A percentile compares a stretch with the other conserved stretches of the same genome.
Evolutionary conservation across 495 filamentous ascomycete genomes (phyloP).

Genomic region (Staphylotrichum longicolle): DNA sequence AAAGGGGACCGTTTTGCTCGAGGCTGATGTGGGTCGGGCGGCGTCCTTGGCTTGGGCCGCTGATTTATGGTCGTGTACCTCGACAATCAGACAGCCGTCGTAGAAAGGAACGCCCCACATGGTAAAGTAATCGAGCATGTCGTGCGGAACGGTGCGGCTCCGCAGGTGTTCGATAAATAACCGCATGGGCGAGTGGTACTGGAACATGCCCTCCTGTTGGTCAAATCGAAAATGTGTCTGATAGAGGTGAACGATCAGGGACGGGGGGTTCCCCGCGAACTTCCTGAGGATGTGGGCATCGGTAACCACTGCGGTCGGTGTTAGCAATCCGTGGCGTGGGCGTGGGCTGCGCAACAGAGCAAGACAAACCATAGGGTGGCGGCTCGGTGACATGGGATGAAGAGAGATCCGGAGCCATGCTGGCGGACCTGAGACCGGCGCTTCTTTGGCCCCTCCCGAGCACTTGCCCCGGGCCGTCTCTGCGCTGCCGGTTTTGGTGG

Average conservation of each 20-base stretch:
- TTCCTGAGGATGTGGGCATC: constrained; percentile 78
- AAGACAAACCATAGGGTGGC: constrained; percentile 47
- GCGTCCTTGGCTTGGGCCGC: constrained; percentile 57
- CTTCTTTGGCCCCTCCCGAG: constrained; percentile 45
- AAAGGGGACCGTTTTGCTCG: constrained; percentile 62
- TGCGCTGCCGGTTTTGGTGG: constrained; percentile 53
- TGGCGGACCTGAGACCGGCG: constrained; percentile 44
- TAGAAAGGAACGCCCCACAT: constrained; percentile 76
- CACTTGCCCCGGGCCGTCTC: constrained; percentile 39
- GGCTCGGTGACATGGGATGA: constrained; percentile 39
- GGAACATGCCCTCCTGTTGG: constrained; percentile 86
- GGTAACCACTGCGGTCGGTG: constrained; percentile 56
- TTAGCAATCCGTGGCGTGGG: constrained; percentile 10
- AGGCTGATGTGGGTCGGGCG: constrained; percentile 53
- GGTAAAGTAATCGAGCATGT: constrained; percentile 58
- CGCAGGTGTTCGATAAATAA: constrained; percentile 70
- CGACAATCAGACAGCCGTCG: constrained; percentile 92
- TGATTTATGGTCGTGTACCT: constrained; percentile 81
- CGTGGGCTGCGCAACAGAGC: neutral
- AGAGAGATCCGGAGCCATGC: constrained; percentile 41
- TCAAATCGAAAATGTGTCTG: constrained; percentile 88
- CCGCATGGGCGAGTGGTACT: constrained; percentile 87
- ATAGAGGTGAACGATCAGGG: constrained; percentile 82
- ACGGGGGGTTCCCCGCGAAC: constrained; percentile 71
- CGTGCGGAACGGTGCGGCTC: constrained; percentile 50